A percentile compares a stretch with the other conserved stretches of the same genome.
Conservation (phyloP, 345 rosid genomes). For the Aegle marmelos region DNA sequence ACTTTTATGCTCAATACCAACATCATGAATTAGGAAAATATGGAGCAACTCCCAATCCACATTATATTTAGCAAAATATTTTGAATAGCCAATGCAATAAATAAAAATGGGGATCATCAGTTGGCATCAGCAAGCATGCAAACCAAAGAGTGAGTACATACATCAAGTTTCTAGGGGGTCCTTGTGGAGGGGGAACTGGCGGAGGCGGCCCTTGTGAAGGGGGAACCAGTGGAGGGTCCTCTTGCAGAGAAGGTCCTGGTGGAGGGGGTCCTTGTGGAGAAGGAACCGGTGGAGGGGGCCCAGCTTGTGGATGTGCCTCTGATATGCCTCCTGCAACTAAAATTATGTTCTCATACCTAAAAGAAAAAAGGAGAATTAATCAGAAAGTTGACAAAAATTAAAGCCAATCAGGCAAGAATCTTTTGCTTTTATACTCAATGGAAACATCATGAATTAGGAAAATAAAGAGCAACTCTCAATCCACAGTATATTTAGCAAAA, state of each 20-base stretch:
- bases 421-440: not conserved
- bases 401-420: not conserved
- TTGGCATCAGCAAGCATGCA: not conserved
- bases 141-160: constrained; percentile 24
- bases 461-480: not conserved
- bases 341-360: constrained; percentile 77
- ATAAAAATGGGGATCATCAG: not conserved
- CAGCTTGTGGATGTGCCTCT: constrained; percentile 27
- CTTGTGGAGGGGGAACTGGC: not conserved
- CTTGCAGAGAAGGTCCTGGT: no score
- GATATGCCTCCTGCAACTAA: constrained; percentile 88
- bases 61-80: not conserved
- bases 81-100: not conserved
- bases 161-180: constrained; percentile 39
- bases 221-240: no score
- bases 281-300: not conserved
- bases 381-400: not conserved
- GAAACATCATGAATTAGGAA: not conserved
- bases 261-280: no score
- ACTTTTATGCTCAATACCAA: no score
- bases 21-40: not conserved
- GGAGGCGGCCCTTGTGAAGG: not conserved
- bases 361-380: constrained; percentile 1
- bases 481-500: not conserved
- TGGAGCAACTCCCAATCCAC: not conserved